These are phyloP conservation scores for Oryza rufipogon DNA, from an alignment of 176 grass and related monocot species.

Conservation along the genomic window DNA sequence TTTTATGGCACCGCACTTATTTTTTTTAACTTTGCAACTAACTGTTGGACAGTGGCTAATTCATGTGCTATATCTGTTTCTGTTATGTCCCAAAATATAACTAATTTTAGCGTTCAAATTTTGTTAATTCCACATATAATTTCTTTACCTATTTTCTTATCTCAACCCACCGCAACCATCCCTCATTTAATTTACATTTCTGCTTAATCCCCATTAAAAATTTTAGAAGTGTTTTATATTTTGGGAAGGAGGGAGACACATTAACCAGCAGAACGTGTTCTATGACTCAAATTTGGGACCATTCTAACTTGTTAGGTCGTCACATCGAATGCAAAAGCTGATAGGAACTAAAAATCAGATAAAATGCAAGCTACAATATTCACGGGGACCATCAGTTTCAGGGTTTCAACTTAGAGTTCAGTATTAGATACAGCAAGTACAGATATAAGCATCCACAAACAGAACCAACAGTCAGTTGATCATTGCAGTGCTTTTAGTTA, in stretches of 20 bases:
- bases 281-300: not conserved
- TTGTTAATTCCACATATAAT: no score
- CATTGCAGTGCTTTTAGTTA: constrained; percentile 24
- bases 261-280: not conserved
- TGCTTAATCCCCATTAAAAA: no score
- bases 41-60: not conserved
- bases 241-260: no score
- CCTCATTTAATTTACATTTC: no score
- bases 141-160: no score
- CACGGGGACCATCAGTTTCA: not conserved
- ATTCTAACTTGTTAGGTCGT: not conserved
- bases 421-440: constrained; percentile 6
- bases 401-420: constrained; percentile 8
- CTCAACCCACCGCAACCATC: no score
- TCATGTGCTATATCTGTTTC: not conserved
- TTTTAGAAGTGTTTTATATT: no score
- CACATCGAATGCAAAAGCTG: constrained; percentile 23
- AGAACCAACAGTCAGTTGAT: constrained; percentile 7
- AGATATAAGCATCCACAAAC: not conserved
- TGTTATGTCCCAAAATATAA: not conserved
- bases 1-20: not conserved
- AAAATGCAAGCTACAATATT: not conserved
- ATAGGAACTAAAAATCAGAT: constrained; percentile 12
- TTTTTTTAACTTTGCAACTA: not conserved
- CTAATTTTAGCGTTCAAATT: no score